phyloP scores from a whole-genome alignment of 371 early-diverging fungal genomes.

The Mucor piriformis region DNA sequence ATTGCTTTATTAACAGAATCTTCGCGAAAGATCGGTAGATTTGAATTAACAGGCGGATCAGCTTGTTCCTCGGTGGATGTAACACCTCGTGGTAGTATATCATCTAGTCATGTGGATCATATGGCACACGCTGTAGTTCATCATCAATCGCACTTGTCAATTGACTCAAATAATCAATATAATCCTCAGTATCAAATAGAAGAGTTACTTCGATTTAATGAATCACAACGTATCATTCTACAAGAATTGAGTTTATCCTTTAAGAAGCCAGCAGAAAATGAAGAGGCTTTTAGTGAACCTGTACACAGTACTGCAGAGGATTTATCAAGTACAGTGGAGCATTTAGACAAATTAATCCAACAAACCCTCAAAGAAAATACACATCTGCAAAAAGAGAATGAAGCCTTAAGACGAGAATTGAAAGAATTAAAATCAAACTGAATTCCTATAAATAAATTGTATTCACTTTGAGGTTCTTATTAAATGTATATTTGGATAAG shows the following conservation, averaged over 20 bases:
- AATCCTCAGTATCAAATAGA: slow-evolving; percentile 36
- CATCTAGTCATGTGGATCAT: neutral
- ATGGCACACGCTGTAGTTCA: slow-evolving; percentile 9
- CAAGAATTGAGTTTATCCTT: slow-evolving; percentile 31
- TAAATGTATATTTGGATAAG: too few relatives aligned
- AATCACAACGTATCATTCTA: slow-evolving; percentile 35
- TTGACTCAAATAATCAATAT: neutral
- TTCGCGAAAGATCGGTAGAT: slow-evolving; percentile 47
- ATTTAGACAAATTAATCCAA: slow-evolving; percentile 50
- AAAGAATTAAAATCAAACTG: slow-evolving; percentile 17
- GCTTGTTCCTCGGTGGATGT: slow-evolving; percentile 9
- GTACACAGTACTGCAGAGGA: neutral
- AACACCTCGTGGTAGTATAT: slow-evolving; percentile 16
- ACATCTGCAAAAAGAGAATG: slow-evolving; percentile 50
- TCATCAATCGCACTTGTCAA: neutral
- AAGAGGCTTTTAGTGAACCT: neutral
- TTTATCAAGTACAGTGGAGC: slow-evolving; percentile 18
- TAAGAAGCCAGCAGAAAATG: slow-evolving; percentile 3
- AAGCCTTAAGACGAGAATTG: slow-evolving; percentile 23
- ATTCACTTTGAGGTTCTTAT: too few relatives aligned
- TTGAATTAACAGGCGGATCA: slow-evolving; percentile 40
- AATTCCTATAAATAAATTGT: neutral
- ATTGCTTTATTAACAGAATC: slow-evolving; percentile 28
- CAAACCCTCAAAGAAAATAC: slow-evolving; percentile 53
- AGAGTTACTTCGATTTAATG: slow-evolving; percentile 36